Conservation (phyloP, 1,139 yeast species). For the Lodderomyces theae region DNA sequence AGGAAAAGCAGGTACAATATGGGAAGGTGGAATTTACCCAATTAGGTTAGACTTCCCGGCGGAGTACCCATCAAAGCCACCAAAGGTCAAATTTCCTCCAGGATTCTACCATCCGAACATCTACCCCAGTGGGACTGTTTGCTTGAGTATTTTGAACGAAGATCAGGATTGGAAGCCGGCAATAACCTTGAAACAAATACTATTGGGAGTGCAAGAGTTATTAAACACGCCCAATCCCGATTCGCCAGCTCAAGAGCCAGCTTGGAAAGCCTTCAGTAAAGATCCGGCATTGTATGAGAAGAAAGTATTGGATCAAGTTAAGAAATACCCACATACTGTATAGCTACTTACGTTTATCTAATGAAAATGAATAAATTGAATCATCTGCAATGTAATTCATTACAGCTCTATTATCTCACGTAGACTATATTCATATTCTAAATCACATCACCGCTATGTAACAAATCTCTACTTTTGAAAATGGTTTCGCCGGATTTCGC, state of each 20-base stretch:
- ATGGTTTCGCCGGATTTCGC: constrained; percentile 22
- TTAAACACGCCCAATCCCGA: constrained; percentile 88
- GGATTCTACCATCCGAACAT: constrained; percentile 96
- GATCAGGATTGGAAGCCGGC: constrained; percentile 99
- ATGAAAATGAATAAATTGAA: too few relatives aligned
- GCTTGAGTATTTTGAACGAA: constrained; percentile 89
- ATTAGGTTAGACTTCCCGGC: constrained; percentile 77
- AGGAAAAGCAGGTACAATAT: constrained; percentile 79
- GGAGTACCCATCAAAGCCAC: constrained; percentile 96
- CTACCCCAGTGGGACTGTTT: constrained; percentile 94
- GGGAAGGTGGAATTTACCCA: constrained; percentile 92
- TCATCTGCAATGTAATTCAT: too few relatives aligned
- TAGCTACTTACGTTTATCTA: too few relatives aligned
- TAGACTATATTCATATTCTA: too few relatives aligned
- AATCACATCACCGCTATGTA: constrained; percentile 27
- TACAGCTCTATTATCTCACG: background rate
- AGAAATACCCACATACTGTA: constrained; percentile 46
- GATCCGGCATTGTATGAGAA: constrained; percentile 68
- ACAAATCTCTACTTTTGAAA: constrained; percentile 40
- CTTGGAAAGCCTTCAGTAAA: constrained; percentile 80
- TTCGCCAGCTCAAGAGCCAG: constrained; percentile 97
- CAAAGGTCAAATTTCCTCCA: constrained; percentile 83
- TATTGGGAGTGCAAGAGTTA: constrained; percentile 88
- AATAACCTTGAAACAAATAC: constrained; percentile 84
- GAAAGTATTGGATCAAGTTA: constrained; percentile 80